phyloP scores from a whole-genome alignment of 176 grass and related monocot species.

The Ensete ventricosum region DNA sequence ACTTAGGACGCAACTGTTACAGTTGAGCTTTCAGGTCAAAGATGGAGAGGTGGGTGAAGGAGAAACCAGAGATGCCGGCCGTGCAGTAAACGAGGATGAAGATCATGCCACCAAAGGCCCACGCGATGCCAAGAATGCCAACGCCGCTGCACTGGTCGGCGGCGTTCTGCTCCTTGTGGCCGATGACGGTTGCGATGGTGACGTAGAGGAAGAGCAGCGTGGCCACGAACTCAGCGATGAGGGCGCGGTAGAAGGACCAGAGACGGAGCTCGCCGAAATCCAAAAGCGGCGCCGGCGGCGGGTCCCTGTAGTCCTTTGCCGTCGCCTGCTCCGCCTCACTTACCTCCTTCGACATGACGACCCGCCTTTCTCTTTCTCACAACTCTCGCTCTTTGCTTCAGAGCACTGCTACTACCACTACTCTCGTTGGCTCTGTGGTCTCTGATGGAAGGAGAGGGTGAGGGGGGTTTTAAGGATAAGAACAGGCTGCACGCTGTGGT shows the following conservation, averaged over 20 bases:
- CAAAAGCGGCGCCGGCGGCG: constrained; percentile 5
- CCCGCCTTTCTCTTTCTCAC: background rate
- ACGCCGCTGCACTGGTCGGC: constrained; percentile 27
- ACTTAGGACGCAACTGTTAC: background rate
- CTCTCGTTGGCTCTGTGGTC: background rate
- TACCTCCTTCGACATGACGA: constrained; percentile 16
- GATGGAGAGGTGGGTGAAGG: background rate
- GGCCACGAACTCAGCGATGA: constrained; percentile 14
- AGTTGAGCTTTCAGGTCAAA: background rate
- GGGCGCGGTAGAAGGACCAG: constrained; percentile 12
- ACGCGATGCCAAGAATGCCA: constrained; percentile 75
- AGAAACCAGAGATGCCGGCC: constrained; percentile 61
- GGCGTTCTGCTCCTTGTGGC: constrained; percentile 5
- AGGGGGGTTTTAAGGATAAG: background rate
- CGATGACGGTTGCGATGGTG: constrained; percentile 16
- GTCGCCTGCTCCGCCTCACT: constrained; percentile 4
- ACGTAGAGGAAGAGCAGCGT: constrained; percentile 16
- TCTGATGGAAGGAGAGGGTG: background rate
- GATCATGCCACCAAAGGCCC: constrained; percentile 97
- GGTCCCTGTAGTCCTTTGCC: constrained; percentile 17
- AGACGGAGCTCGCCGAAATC: constrained; percentile 12
- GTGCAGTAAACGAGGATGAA: constrained; percentile 97
- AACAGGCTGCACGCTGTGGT: background rate
- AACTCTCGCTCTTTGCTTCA: background rate
- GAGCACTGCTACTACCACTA: too few relatives aligned